Evolutionary conservation across 805 yeast species (phyloP), one percentile per base, ranked within the genome.

Genomic region (Spathaspora sp.): DNA sequence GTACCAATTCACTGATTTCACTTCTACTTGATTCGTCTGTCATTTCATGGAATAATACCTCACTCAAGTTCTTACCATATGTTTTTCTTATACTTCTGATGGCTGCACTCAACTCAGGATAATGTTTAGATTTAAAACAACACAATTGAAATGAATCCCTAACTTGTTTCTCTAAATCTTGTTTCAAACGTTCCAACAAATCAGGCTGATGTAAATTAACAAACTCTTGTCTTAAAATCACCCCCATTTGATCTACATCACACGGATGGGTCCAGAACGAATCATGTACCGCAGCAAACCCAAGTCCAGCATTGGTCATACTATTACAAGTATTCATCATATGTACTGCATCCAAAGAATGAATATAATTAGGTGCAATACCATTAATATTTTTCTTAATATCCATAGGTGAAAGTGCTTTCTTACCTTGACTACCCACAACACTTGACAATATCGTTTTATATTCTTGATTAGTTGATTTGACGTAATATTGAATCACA

Each of bases 291-390:
- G 75, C 63, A 0, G 63, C 72, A 58, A 74, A 73, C 5, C 67
- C 56, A 16, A 73, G 56, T 1, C 49, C 49, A 2, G 48, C 46
- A 3, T 46, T 19, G 8, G 57, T 46, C 9, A 70, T 65, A 4
- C 61, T 61, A 29, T 64, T 45, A 42, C 69, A 60, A 1, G 78
- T 72, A 68, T 73, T 64, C 26, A 62, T 51, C 61, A 75, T 60
- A 52, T 75, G 79, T 3, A 65, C 59, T 2, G 78, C 67, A 53
- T 75, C 79, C 10, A 74, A 51, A 10, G 76, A 72, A 52, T 75
- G 79, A 44, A 75, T 68, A 54, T 69, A 74, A 50, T 75, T 75
- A 3, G 79, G 78, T 0, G 79, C 76, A 6, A 75, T 60, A 10
- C 67, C 77, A 52, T 67, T 70, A 40, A 60, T 20, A 51, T 72